Percentiles rank a stretch among this genome's conserved stretches.
These are phyloP conservation scores for Eucalyptus marginata DNA, from an alignment of 345 rosid species.

Conservation along the genomic window DNA sequence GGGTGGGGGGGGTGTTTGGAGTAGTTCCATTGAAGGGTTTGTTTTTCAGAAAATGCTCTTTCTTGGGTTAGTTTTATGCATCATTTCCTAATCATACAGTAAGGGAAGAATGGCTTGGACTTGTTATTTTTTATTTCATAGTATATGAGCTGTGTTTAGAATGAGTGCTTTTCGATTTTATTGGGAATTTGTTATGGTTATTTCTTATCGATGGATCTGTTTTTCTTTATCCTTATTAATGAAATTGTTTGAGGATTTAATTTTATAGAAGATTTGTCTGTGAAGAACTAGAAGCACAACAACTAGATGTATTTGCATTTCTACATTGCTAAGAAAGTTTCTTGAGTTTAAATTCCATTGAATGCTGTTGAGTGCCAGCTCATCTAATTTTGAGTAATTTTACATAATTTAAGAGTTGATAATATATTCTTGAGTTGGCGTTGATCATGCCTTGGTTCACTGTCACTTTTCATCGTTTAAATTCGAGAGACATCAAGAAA, in stretches of 20 bases:
- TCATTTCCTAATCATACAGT: neutral
- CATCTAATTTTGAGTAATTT: neutral
- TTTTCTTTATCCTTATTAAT: neutral
- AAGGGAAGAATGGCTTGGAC: neutral
- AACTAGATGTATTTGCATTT: neutral
- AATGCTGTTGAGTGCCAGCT: neutral
- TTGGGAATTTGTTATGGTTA: too few species aligned
- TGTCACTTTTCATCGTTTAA: neutral
- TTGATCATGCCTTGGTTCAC: neutral
- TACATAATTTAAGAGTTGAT: neutral
- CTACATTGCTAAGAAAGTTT: neutral
- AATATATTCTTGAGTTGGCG: neutral
- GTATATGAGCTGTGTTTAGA: too few species aligned
- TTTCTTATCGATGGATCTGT: neutral
- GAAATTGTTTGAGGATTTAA: neutral
- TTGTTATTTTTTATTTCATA: neutral
- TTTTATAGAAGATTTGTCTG: neutral
- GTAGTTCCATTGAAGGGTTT: neutral
- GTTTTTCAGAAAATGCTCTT: neutral
- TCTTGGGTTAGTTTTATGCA: neutral
- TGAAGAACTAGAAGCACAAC: neutral
- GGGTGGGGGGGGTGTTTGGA: neutral
- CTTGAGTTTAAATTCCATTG: neutral
- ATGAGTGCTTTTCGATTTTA: too few species aligned
- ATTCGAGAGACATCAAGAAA: neutral